Evolutionary conservation across 2,329 filamentous ascomycete species (phyloP).

Genomic region (Acephala macrosclerotiorum): DNA sequence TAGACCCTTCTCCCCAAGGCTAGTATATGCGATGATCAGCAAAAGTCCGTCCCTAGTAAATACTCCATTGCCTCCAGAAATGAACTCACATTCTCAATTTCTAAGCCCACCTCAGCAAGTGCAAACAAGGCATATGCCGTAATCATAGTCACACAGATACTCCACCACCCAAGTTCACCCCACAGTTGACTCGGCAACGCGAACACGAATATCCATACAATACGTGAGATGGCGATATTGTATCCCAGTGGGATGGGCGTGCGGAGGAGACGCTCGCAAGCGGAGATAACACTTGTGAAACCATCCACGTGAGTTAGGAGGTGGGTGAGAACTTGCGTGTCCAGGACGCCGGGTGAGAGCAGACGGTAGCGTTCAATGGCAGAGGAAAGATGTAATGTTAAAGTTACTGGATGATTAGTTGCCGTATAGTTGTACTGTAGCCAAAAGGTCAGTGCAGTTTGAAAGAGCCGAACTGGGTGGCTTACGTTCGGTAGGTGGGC

Average conservation of each 20-base stretch:
- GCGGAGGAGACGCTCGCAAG: constrained; percentile 38
- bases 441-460: constrained; percentile 1
- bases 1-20: constrained; percentile 38
- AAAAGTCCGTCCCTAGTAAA: background rate
- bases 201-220: constrained; percentile 39
- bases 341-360: constrained; percentile 21
- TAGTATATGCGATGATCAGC: constrained; percentile 10
- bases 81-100: constrained; percentile 35
- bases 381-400: constrained; percentile 32
- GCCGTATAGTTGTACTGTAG: constrained; percentile 24
- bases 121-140: constrained; percentile 38
- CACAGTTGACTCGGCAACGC: constrained; percentile 36
- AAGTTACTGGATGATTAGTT: constrained; percentile 33
- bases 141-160: constrained; percentile 34
- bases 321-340: constrained; percentile 39
- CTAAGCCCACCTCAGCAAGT: constrained; percentile 35
- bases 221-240: constrained; percentile 38
- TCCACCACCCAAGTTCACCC: constrained; percentile 36
- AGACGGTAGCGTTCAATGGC: constrained; percentile 31
- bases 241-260: constrained; percentile 38
- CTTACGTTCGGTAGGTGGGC: constrained; percentile 24
- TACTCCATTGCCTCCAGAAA: background rate
- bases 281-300: constrained; percentile 33
- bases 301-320: constrained; percentile 37
- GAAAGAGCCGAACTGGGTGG: background rate